Evolutionary conservation across 2,329 filamentous ascomycete species (phyloP).

Genomic region (Saccharata proteae): DNA sequence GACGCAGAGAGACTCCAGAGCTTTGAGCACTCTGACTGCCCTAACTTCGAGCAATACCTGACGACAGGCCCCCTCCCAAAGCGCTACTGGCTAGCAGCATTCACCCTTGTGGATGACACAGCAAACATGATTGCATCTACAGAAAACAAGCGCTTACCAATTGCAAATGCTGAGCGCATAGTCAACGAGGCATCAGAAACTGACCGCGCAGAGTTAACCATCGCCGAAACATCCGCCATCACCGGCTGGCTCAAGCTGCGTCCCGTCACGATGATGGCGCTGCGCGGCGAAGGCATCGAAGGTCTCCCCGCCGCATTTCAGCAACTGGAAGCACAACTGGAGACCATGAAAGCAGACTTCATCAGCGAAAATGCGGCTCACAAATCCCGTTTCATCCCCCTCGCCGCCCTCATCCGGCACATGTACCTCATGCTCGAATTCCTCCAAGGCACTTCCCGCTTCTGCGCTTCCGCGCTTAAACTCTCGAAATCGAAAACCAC

Average conservation of each 20-base stretch:
- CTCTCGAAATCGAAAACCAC: conserved; percentile 5
- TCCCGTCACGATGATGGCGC: conserved; percentile 3
- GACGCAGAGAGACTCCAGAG: conserved; percentile 6
- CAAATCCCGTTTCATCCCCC: not conserved
- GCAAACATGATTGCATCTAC: conserved; percentile 4
- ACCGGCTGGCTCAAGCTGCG: conserved; percentile 8
- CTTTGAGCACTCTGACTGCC: conserved; percentile 5
- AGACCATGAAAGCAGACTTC: not conserved
- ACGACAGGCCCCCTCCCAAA: conserved; percentile 2
- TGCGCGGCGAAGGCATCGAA: conserved; percentile 2
- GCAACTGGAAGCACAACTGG: conserved; percentile 2
- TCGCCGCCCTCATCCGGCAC: conserved; percentile 5
- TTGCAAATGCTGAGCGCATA: conserved; percentile 2
- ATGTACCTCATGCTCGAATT: conserved; percentile 12
- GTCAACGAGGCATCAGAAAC: conserved; percentile 2
- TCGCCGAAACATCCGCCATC: conserved; percentile 4
- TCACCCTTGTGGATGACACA: conserved; percentile 7
- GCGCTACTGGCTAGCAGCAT: conserved; percentile 5
- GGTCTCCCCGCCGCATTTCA: not conserved
- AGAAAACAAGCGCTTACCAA: conserved; percentile 3
- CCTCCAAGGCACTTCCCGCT: conserved; percentile 10
- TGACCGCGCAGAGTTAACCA: conserved; percentile 5
- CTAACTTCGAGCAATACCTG: conserved; percentile 1
- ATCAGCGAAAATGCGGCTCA: not conserved
- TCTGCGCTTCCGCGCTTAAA: conserved; percentile 5